phyloP scores from a whole-genome alignment of 352 stramenopile genomes.

The Aphanomyces stellatus region DNA sequence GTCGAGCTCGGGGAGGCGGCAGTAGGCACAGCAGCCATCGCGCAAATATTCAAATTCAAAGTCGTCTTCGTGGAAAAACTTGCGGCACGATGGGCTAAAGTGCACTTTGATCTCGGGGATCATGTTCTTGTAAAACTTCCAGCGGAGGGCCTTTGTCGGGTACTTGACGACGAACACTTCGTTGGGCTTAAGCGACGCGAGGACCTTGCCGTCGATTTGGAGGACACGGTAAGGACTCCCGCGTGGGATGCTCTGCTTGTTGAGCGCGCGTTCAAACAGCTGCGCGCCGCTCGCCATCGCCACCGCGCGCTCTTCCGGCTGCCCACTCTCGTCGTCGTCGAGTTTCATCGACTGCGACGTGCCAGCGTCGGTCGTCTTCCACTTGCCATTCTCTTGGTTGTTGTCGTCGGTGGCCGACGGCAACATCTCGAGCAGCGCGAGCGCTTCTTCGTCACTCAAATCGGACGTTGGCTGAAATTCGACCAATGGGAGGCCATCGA shows the following conservation, averaged over 20 bases:
- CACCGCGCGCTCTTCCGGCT: constrained; percentile 20
- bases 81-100: constrained; percentile 81
- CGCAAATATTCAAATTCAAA: constrained; percentile 92
- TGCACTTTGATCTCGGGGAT: constrained; percentile 89
- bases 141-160: constrained; percentile 39
- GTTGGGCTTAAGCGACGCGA: constrained; percentile 58
- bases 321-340: constrained; percentile 45
- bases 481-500: constrained; percentile 93
- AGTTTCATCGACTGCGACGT: constrained; percentile 78
- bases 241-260: constrained; percentile 66
- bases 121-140: constrained; percentile 89
- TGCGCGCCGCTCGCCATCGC: constrained; percentile 23
- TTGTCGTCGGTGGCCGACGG: constrained; percentile 30
- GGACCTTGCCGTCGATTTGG: constrained; percentile 60
- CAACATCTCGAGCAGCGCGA: constrained; percentile 67
- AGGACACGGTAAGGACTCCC: constrained; percentile 59
- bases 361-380: constrained; percentile 52
- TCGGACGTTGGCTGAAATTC: constrained; percentile 81
- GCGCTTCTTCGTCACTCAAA: constrained; percentile 66
- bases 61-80: constrained; percentile 94
- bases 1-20: constrained; percentile 49
- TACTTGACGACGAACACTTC: constrained; percentile 86
- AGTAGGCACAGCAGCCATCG: constrained; percentile 83
- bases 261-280: constrained; percentile 79
- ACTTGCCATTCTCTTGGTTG: constrained; percentile 26